Percentiles rank a stretch among this genome's conserved stretches.
Conservation (phyloP, 2,329 filamentous ascomycete species). For the Epichloe bromicola region DNA sequence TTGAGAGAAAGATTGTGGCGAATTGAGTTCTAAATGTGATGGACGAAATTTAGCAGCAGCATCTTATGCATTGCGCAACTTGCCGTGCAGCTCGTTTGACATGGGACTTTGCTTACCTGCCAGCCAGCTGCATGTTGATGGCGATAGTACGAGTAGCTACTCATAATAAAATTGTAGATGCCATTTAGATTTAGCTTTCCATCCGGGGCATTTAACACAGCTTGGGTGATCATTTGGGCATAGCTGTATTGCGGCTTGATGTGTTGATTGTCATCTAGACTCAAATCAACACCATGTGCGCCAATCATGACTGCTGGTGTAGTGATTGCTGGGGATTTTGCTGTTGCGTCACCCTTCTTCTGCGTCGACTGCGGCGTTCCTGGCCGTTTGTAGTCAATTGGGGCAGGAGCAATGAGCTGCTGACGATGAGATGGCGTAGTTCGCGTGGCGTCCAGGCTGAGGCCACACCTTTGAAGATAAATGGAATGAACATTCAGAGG, state of each 20-base stretch:
- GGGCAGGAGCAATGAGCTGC: slow-evolving; percentile 44
- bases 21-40: slow-evolving; percentile 63
- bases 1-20: slow-evolving; percentile 92
- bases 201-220: slow-evolving; percentile 75
- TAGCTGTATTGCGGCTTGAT: slow-evolving; percentile 96
- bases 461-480: slow-evolving; percentile 56
- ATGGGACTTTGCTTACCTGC: slow-evolving; percentile 50
- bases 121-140: slow-evolving; percentile 66
- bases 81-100: neutral
- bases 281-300: slow-evolving; percentile 55
- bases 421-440: slow-evolving; percentile 21
- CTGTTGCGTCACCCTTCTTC: slow-evolving; percentile 10
- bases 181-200: slow-evolving; percentile 83
- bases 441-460: slow-evolving; percentile 23
- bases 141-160: slow-evolving; percentile 86
- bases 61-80: neutral
- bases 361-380: slow-evolving; percentile 44
- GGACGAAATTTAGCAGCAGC: neutral
- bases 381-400: slow-evolving; percentile 45
- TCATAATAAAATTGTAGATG: slow-evolving; percentile 89
- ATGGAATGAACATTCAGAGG: slow-evolving; percentile 54
- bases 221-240: slow-evolving; percentile 91
- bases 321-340: slow-evolving; percentile 21
- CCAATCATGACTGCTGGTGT: slow-evolving; percentile 25
- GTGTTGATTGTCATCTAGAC: slow-evolving; percentile 71